These are phyloP conservation scores for Scortechinia acanthostroma DNA, from an alignment of 2,329 filamentous ascomycete genomes.

Conservation along the genomic window DNA sequence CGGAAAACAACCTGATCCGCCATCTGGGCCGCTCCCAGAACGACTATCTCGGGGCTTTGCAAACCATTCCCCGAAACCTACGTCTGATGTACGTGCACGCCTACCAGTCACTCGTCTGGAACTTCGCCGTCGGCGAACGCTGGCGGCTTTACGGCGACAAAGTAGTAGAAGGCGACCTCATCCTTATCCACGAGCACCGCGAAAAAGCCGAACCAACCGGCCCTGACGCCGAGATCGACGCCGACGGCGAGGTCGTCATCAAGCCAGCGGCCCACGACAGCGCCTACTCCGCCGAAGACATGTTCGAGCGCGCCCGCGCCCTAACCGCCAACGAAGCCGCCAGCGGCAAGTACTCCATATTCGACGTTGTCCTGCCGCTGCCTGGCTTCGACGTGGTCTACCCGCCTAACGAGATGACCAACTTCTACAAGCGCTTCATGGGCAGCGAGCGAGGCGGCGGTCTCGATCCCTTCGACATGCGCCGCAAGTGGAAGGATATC, in stretches of 20 bases:
- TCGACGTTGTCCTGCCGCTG: slow-evolving; percentile 84
- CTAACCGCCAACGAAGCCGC: slow-evolving; percentile 72
- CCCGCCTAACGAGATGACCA: slow-evolving; percentile 74
- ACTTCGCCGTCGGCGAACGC: slow-evolving; percentile 72
- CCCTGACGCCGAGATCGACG: slow-evolving; percentile 34
- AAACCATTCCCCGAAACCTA: slow-evolving; percentile 73
- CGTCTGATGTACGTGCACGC: slow-evolving; percentile 94
- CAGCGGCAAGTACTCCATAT: slow-evolving; percentile 72
- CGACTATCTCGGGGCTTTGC: slow-evolving; percentile 77
- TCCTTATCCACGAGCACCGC: slow-evolving; percentile 37
- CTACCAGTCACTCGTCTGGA: slow-evolving; percentile 94
- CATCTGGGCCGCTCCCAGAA: slow-evolving; percentile 56
- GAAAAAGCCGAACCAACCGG: slow-evolving; percentile 12
- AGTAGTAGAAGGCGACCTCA: slow-evolving; percentile 79
- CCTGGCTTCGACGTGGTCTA: slow-evolving; percentile 88
- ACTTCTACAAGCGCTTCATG: slow-evolving; percentile 85
- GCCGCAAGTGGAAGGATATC: slow-evolving; percentile 76
- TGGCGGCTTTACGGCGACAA: slow-evolving; percentile 68
- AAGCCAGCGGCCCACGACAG: slow-evolving; percentile 48
- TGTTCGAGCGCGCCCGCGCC: slow-evolving; percentile 63
- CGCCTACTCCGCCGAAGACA: slow-evolving; percentile 39
- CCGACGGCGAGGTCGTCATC: slow-evolving; percentile 61
- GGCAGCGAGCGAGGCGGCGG: slow-evolving; percentile 66
- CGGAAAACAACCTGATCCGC: slow-evolving; percentile 72
- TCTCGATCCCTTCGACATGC: slow-evolving; percentile 81